Evolutionary conservation across 768 basidiomycete species (phyloP).

Genomic region (Leccinum boreale): DNA sequence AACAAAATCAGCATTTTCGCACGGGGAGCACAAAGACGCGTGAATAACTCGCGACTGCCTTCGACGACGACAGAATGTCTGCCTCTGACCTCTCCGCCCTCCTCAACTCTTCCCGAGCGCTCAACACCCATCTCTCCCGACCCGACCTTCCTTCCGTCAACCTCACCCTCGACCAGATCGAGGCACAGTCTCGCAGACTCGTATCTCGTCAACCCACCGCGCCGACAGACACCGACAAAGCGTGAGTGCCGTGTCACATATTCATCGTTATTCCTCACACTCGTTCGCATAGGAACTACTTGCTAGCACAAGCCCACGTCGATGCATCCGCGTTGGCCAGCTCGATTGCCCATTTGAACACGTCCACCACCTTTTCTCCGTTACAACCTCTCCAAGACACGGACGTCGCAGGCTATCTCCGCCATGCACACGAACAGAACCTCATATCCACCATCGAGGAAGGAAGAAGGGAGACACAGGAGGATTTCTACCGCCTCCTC

Average conservation of each 20-base stretch:
- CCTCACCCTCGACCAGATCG: conserved; percentile 92
- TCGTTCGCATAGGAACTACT: not conserved
- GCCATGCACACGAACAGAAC: conserved; percentile 93
- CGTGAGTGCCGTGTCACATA: conserved; percentile 42
- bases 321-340: conserved; percentile 72
- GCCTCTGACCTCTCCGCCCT: not conserved
- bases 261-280: conserved; percentile 1
- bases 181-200: conserved; percentile 40
- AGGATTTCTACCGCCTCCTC: conserved; percentile 78
- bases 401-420: conserved; percentile 89
- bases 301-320: not conserved
- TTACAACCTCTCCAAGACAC: conserved; percentile 93
- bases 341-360: conserved; percentile 81
- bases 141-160: conserved; percentile 86
- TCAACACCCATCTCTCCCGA: conserved; percentile 67
- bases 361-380: conserved; percentile 79
- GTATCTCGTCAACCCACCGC: conserved; percentile 23
- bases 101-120: not conserved
- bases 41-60: no score
- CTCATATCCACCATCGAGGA: conserved; percentile 90
- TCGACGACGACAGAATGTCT: not conserved
- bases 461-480: conserved; percentile 86
- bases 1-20: no score
- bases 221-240: conserved; percentile 61
- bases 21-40: no score